Conservation (phyloP, 2,329 filamentous ascomycete species). For the Exserohilum rostratum region DNA sequence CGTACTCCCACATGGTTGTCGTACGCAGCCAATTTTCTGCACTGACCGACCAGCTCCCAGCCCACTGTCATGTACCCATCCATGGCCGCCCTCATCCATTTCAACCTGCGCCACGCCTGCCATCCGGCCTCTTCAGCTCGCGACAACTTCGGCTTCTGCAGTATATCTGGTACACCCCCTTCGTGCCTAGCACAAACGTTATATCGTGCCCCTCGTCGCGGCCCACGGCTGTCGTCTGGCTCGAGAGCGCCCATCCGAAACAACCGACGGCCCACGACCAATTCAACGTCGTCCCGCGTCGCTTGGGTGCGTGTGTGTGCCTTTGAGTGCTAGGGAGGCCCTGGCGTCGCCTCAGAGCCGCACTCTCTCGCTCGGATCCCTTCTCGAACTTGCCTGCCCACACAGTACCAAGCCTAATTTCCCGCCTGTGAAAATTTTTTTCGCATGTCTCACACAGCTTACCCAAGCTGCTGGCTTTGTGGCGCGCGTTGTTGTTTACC, state of each 20-base stretch:
- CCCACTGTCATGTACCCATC: constrained; percentile 20
- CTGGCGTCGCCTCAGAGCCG: constrained; percentile 42
- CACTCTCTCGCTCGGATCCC: constrained; percentile 43
- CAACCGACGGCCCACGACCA: constrained; percentile 30
- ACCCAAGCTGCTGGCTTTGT: constrained; percentile 28
- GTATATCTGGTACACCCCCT: constrained; percentile 7
- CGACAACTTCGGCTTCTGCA: constrained; percentile 14
- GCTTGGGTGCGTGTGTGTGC: constrained; percentile 9
- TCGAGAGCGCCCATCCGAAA: constrained; percentile 30
- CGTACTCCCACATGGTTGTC: constrained; percentile 29
- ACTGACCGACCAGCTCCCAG: constrained; percentile 28
- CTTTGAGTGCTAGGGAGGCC: constrained; percentile 35
- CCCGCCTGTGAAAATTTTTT: constrained; percentile 41
- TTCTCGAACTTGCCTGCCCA: constrained; percentile 28
- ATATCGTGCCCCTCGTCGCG: constrained; percentile 31
- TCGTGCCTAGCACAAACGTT: constrained; percentile 26
- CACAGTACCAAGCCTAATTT: constrained; percentile 42
- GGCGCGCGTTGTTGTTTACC: constrained; percentile 42
- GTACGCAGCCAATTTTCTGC: constrained; percentile 19
- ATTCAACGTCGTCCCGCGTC: constrained; percentile 41
- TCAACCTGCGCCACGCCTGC: constrained; percentile 11
- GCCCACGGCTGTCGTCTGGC: constrained; percentile 28
- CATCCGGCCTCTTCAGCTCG: constrained; percentile 21
- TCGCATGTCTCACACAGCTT: constrained; percentile 39
- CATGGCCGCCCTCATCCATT: background rate